A percentile compares a stretch with the other conserved stretches of the same genome.
phyloP scores from a whole-genome alignment of 768 basidiomycete genomes.

The Cystobasidium ongulense region DNA sequence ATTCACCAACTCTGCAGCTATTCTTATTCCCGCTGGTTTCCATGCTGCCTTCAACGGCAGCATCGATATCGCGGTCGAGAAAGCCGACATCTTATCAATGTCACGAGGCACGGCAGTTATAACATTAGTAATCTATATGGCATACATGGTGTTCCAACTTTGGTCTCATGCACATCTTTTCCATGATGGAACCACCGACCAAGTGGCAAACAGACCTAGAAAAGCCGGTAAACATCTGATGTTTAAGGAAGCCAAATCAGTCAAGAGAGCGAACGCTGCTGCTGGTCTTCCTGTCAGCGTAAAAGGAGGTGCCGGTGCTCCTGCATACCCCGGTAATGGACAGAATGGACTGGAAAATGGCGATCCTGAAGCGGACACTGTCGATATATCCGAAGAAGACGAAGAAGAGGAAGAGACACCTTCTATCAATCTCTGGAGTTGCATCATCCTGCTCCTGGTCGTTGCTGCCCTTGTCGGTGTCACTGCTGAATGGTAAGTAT shows the following conservation, averaged over 20 bases:
- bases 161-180: slow-evolving; percentile 69
- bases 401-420: slow-evolving; percentile 40
- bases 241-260: slow-evolving; percentile 28
- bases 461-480: slow-evolving; percentile 50
- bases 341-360: slow-evolving; percentile 17
- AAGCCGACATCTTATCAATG: slow-evolving; percentile 34
- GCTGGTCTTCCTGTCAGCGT: slow-evolving; percentile 20
- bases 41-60: slow-evolving; percentile 21
- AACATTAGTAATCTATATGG: slow-evolving; percentile 64
- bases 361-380: background rate
- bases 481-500: slow-evolving; percentile 51
- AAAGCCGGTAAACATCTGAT: slow-evolving; percentile 31
- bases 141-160: slow-evolving; percentile 69
- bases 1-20: slow-evolving; percentile 15
- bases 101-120: slow-evolving; percentile 53
- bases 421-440: slow-evolving; percentile 34
- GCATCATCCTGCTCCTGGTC: slow-evolving; percentile 32
- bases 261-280: slow-evolving; percentile 18
- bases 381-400: slow-evolving; percentile 34
- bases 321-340: background rate
- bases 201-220: slow-evolving; percentile 19
- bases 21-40: slow-evolving; percentile 30
- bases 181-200: slow-evolving; percentile 44
- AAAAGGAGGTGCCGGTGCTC: background rate
- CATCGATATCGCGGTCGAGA: background rate